A percentile compares a stretch with the other conserved stretches of the same genome.
phyloP scores from a whole-genome alignment of 441 rosid genomes.

The Adansonia gregorii region DNA sequence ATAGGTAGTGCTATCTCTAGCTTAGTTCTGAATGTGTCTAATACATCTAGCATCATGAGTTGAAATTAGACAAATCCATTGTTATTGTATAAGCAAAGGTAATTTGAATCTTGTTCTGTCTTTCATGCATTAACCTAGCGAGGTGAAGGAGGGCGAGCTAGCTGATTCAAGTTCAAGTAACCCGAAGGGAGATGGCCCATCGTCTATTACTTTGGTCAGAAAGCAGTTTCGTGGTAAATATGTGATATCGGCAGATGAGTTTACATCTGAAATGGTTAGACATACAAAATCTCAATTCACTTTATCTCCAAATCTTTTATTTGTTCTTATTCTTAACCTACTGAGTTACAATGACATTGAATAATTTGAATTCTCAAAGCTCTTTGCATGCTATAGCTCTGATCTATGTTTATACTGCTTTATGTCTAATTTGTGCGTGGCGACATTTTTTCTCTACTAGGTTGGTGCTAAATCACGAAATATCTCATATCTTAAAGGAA shows the following conservation, averaged over 20 bases:
- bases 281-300: constrained; percentile 25
- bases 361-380: constrained; percentile 3
- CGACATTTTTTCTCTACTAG: constrained; percentile 38
- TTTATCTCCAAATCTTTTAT: constrained; percentile 21
- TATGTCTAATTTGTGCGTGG: background rate
- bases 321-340: constrained; percentile 13
- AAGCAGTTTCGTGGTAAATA: constrained; percentile 84
- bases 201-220: constrained; percentile 66
- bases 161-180: constrained; percentile 53
- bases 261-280: constrained; percentile 82
- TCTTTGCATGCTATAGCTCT: constrained; percentile 4
- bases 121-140: constrained; percentile 46
- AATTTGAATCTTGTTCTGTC: background rate
- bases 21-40: constrained; percentile 18
- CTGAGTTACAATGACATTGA: background rate
- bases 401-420: background rate
- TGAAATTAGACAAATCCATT: background rate
- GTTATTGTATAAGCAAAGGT: background rate
- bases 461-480: constrained; percentile 99
- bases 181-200: constrained; percentile 46
- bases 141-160: constrained; percentile 60
- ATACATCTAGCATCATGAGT: background rate
- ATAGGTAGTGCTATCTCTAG: constrained; percentile 44
- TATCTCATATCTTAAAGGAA: constrained; percentile 81
- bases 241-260: constrained; percentile 90